A percentile compares a stretch with the other conserved stretches of the same genome.
phyloP scores from a whole-genome alignment of 495 filamentous ascomycete genomes.

The Trichocladium uniseriatum region DNA sequence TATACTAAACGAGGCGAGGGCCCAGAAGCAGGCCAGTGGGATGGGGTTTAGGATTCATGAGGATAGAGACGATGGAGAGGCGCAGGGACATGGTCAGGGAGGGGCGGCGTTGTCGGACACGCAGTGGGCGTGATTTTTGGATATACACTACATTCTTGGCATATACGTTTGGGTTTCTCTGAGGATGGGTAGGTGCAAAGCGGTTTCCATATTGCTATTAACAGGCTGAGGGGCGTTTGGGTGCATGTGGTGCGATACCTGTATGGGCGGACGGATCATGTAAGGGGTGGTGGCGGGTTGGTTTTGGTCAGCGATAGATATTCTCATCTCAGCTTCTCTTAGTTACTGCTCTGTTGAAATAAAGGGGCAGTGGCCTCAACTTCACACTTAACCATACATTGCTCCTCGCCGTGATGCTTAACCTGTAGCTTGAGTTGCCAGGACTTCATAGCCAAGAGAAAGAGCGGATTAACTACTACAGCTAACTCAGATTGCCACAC shows the following conservation, averaged over 20 bases:
- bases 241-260: too few relatives aligned
- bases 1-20: background rate
- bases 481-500: too few relatives aligned
- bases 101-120: slow-evolving; percentile 2
- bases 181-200: background rate
- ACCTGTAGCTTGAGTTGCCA: too few relatives aligned
- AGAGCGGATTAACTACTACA: too few relatives aligned
- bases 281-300: too few relatives aligned
- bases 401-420: too few relatives aligned
- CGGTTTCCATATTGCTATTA: too few relatives aligned
- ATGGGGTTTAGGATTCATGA: slow-evolving; percentile 25
- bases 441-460: too few relatives aligned
- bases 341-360: too few relatives aligned
- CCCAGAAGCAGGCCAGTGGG: background rate
- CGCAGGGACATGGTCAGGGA: background rate
- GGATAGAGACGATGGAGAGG: slow-evolving; percentile 7
- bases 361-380: too few relatives aligned
- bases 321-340: background rate
- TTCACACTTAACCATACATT: too few relatives aligned
- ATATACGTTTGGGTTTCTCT: background rate
- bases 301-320: background rate
- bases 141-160: background rate
- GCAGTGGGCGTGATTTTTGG: slow-evolving; percentile 1
- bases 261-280: background rate
- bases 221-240: too few relatives aligned